Percentiles rank a stretch among this genome's conserved stretches.
phyloP scores from a whole-genome alignment of 2,329 filamentous ascomycete species.

The Ceratocystis colombiana region DNA sequence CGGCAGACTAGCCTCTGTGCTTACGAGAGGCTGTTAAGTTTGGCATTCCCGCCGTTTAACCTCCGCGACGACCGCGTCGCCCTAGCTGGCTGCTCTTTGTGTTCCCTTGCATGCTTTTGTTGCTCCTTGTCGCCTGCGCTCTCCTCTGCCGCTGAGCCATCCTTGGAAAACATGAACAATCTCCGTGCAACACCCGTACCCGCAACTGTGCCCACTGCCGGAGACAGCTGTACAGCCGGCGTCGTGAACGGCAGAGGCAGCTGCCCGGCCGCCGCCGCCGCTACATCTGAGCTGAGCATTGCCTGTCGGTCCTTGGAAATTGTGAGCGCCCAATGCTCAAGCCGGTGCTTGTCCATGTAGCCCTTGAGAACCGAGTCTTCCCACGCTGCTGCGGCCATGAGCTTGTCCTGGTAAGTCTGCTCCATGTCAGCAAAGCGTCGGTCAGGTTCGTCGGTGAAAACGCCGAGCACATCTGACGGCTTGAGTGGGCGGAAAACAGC shows the following conservation, averaged over 20 bases:
- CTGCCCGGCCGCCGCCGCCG: slow-evolving; percentile 27
- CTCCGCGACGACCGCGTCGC: slow-evolving; percentile 22
- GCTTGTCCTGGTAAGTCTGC: slow-evolving; percentile 53
- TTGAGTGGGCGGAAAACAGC: slow-evolving; percentile 39
- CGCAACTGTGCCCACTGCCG: not conserved
- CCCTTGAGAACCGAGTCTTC: slow-evolving; percentile 59
- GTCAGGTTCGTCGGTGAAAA: slow-evolving; percentile 52
- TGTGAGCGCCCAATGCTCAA: slow-evolving; percentile 55
- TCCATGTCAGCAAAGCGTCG: slow-evolving; percentile 51
- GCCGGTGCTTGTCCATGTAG: slow-evolving; percentile 55
- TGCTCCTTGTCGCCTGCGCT: not conserved
- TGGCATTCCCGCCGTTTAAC: slow-evolving; percentile 22
- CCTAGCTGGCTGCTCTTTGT: not conserved
- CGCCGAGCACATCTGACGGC: slow-evolving; percentile 48
- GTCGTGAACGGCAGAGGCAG: slow-evolving; percentile 12
- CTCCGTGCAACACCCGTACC: slow-evolving; percentile 11
- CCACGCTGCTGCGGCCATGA: slow-evolving; percentile 59
- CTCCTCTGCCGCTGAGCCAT: not conserved
- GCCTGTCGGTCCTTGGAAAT: slow-evolving; percentile 35
- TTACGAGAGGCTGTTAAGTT: slow-evolving; percentile 21
- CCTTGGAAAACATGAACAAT: slow-evolving; percentile 4
- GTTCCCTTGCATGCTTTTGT: not conserved
- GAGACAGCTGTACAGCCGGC: not conserved
- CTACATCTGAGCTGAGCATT: slow-evolving; percentile 32
- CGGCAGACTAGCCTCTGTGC: not conserved